Evolutionary conservation across 192 early-diverging fungal species (phyloP).

Genomic region (Spinellus fusiger): DNA sequence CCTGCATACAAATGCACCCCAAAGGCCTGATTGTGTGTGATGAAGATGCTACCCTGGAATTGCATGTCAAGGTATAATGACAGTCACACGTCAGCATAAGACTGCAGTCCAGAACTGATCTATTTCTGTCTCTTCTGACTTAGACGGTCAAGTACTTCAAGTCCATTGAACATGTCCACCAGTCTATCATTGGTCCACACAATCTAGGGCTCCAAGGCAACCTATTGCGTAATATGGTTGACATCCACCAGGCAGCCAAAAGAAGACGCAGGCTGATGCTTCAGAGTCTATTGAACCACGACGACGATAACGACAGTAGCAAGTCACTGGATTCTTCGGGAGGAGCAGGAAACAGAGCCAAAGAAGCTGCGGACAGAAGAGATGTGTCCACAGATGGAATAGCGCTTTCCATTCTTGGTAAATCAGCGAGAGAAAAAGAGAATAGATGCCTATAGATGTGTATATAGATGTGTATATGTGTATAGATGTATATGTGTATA

Average conservation of each 20-base stretch:
- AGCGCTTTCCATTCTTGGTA: too few relatives aligned
- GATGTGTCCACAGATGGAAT: too few relatives aligned
- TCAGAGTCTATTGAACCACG: conserved; percentile 23
- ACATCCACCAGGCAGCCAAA: conserved; percentile 21
- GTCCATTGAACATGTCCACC: conserved; percentile 79
- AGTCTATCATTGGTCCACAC: conserved; percentile 65
- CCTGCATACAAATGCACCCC: conserved; percentile 79
- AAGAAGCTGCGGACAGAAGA: not conserved
- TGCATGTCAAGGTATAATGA: conserved; percentile 68
- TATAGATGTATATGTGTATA: too few relatives aligned
- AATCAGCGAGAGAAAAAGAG: too few relatives aligned
- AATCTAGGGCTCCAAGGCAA: conserved; percentile 68
- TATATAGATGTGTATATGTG: too few relatives aligned
- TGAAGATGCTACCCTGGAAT: conserved; percentile 82
- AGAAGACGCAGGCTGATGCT: conserved; percentile 26
- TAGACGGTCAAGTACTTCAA: conserved; percentile 88
- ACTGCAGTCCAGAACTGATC: too few relatives aligned
- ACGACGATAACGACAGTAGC: conserved; percentile 4
- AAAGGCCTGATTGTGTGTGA: conserved; percentile 82
- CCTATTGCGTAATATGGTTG: conserved; percentile 25
- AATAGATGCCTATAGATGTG: too few relatives aligned
- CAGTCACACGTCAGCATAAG: too few relatives aligned
- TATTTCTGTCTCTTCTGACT: conserved; percentile 14
- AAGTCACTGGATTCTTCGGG: not conserved
- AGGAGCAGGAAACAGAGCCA: not conserved